A percentile compares a stretch with the other conserved stretches of the same genome.
Conservation (phyloP, 108 stramenopile species). For the Skeletonema marinoi region DNA sequence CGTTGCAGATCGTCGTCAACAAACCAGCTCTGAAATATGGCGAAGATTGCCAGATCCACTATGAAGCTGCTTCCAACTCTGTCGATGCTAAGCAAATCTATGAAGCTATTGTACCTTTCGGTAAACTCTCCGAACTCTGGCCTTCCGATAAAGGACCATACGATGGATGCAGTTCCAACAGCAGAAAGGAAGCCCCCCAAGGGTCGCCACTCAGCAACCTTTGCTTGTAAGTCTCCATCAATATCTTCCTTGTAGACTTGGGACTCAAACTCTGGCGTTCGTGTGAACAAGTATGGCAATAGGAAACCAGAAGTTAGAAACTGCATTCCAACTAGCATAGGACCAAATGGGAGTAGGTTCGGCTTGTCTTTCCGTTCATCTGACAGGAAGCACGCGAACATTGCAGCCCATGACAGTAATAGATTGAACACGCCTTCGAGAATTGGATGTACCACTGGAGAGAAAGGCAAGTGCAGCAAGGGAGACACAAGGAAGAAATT, state of each 20-base stretch:
- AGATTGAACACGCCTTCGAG: slow-evolving; percentile 87
- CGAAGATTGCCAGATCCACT: slow-evolving; percentile 82
- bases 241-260: slow-evolving; percentile 53
- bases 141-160: slow-evolving; percentile 68
- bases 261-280: slow-evolving; percentile 46
- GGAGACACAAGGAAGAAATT: slow-evolving; percentile 88
- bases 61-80: slow-evolving; percentile 77
- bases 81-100: slow-evolving; percentile 71
- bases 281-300: slow-evolving; percentile 71
- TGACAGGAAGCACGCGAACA: slow-evolving; percentile 82
- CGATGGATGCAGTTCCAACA: slow-evolving; percentile 69
- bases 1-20: slow-evolving; percentile 79
- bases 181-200: slow-evolving; percentile 56
- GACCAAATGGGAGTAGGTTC: slow-evolving; percentile 65
- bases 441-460: slow-evolving; percentile 74
- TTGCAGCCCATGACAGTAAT: slow-evolving; percentile 79
- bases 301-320: slow-evolving; percentile 82
- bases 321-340: slow-evolving; percentile 81
- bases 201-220: slow-evolving; percentile 54
- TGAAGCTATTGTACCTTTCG: slow-evolving; percentile 49
- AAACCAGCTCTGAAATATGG: slow-evolving; percentile 80
- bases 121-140: slow-evolving; percentile 52
- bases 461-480: slow-evolving; percentile 64
- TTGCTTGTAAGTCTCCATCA: slow-evolving; percentile 17
- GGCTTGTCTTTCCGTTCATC: slow-evolving; percentile 74